Conservation (phyloP, 257 asterid species). For the Capsicum chinense region DNA sequence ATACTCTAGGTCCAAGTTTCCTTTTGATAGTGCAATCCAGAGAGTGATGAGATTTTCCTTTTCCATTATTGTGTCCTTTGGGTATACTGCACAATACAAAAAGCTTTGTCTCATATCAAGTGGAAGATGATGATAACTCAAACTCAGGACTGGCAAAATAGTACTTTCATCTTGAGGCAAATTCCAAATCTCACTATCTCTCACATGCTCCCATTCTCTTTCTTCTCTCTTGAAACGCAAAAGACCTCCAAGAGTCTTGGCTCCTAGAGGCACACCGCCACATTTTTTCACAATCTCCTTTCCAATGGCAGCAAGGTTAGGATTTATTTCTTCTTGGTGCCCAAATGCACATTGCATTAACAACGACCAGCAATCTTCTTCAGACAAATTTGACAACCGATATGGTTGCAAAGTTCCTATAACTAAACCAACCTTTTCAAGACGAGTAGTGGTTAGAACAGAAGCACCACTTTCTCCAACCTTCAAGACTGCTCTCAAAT, state of each 20-base stretch:
- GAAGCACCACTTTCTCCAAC: slow-evolving; percentile 39
- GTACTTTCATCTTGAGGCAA: slow-evolving; percentile 34
- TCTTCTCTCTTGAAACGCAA: slow-evolving; percentile 34
- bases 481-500: background rate
- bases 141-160: slow-evolving; percentile 35
- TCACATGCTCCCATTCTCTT: slow-evolving; percentile 38
- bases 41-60: slow-evolving; percentile 28
- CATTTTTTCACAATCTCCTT: slow-evolving; percentile 39
- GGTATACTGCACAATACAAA: slow-evolving; percentile 40
- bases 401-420: slow-evolving; percentile 38
- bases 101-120: slow-evolving; percentile 36
- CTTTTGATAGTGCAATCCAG: slow-evolving; percentile 41
- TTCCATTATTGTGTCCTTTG: slow-evolving; percentile 25
- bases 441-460: slow-evolving; percentile 42
- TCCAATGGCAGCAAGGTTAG: slow-evolving; percentile 35
- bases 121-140: slow-evolving; percentile 47
- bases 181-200: slow-evolving; percentile 39
- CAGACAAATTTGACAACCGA: slow-evolving; percentile 16
- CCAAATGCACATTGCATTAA: slow-evolving; percentile 38
- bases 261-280: slow-evolving; percentile 40
- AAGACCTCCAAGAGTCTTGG: slow-evolving; percentile 42
- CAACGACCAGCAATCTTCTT: slow-evolving; percentile 39
- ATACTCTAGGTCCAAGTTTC: slow-evolving; percentile 33
- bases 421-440: slow-evolving; percentile 31
- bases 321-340: background rate